Evolutionary conservation across 768 basidiomycete species (phyloP), one percentile per base, ranked within the genome.

Genomic region (Erythrobasidium yunnanense): DNA sequence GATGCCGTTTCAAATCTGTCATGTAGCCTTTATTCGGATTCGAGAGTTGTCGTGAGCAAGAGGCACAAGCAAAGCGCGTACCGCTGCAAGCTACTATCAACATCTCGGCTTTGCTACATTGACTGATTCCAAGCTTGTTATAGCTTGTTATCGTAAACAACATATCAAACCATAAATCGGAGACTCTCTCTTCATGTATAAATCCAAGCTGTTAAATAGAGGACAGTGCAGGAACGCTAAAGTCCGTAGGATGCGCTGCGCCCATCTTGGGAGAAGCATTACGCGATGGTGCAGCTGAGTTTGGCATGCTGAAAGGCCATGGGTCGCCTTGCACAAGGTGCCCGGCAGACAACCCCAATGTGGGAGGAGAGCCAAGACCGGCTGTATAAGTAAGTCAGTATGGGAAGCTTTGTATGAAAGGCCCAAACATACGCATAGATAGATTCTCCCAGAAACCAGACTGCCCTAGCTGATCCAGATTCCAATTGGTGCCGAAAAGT

Each of bases 401-500:
- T 8, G 15, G 8, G 7, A 57, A 34, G n/a, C 6, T 8, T 20
- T 27, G 22, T 4, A 20, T 6, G 3, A 47, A 8, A 6, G 45
- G 45, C 25, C 45, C 5, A 22, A 30, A 51, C 60, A 20, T 27
- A 63, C 60, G 60, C 60, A 63, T 50, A 2, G 60, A 63, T 17
- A 63, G 38, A 51, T 63, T 63, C 47, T 63, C 60, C 60, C 60
- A 63, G 22, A 63, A 63, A 23, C 60, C 60, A 13, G 60, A 46
- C 49, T 63, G 60, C 25, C 60, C 60, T 4, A 63, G 60, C 47
- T 63, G 60, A 23, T 63, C 60, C 22, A 63, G 47, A 33, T 63
- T 63, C 60, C 60, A 63, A 23, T 42, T 42, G n/a, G 11, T 42
- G 38, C 38, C 38, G 38, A 42, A 42, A 11, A 42, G 11, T 11